These are phyloP conservation scores for Dipodascus albidus DNA, from an alignment of 805 yeast species.

Conservation along the genomic window DNA sequence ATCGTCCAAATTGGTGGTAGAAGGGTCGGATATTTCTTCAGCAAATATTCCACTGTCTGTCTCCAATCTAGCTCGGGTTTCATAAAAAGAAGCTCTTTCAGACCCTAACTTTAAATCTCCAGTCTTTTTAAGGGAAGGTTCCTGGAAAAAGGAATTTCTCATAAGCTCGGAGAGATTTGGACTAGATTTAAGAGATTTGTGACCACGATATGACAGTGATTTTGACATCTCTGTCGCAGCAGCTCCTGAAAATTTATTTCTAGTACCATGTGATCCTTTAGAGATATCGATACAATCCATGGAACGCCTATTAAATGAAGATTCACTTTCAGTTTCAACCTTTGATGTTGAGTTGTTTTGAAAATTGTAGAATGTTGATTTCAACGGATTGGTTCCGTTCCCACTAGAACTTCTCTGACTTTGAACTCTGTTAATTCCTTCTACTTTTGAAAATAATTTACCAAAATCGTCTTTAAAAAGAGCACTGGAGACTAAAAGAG, in stretches of 20 bases:
- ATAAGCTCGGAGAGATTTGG: conserved; percentile 14
- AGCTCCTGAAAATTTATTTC: neutral
- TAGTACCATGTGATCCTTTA: neutral
- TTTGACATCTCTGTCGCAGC: neutral
- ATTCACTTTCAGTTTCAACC: neutral
- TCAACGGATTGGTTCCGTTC: neutral
- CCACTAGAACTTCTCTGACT: neutral
- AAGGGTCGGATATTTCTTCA: neutral
- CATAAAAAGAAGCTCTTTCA: neutral
- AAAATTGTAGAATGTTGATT: neutral
- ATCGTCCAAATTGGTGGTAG: neutral
- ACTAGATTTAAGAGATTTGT: conserved; percentile 13
- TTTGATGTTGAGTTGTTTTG: neutral
- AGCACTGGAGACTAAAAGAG: conserved; percentile 8
- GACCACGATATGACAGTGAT: conserved; percentile 2
- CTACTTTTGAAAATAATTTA: conserved; percentile 13
- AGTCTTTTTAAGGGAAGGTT: neutral
- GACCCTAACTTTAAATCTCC: neutral
- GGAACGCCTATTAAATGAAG: neutral
- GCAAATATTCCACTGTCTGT: neutral
- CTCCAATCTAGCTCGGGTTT: neutral
- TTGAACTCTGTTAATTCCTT: conserved; percentile 6
- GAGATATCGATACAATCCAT: neutral
- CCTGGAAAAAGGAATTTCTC: conserved; percentile 9
- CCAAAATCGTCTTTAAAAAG: conserved; percentile 16